Evolutionary conservation across 208 protist species (phyloP).

Genomic region (Trichomonas tenax): DNA sequence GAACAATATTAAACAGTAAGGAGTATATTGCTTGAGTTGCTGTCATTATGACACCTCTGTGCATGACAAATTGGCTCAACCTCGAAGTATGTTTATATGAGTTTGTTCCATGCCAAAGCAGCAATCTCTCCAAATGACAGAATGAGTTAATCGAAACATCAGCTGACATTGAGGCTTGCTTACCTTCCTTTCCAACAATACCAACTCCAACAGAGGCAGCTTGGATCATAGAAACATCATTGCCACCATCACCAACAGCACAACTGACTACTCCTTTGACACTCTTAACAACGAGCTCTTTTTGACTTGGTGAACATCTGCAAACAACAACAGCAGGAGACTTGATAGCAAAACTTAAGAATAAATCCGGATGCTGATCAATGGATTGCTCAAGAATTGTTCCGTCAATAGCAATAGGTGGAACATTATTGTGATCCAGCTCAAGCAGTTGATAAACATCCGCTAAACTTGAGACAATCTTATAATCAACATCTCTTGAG

Average conservation of each 20-base stretch:
- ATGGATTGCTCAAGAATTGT: not conserved
- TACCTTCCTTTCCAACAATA: slow-evolving; percentile 89
- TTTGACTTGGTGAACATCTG: slow-evolving; percentile 87
- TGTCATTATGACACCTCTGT: slow-evolving; percentile 90
- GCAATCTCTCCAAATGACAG: slow-evolving; percentile 30
- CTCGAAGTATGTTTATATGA: slow-evolving; percentile 42
- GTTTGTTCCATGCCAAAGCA: slow-evolving; percentile 64
- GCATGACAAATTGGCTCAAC: slow-evolving; percentile 80
- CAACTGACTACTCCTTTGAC: slow-evolving; percentile 38
- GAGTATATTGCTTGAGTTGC: slow-evolving; percentile 82
- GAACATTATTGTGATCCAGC: not conserved
- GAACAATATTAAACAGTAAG: slow-evolving; percentile 79
- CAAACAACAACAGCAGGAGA: slow-evolving; percentile 76
- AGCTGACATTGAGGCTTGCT: slow-evolving; percentile 84
- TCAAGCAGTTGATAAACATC: not conserved
- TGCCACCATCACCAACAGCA: slow-evolving; percentile 91
- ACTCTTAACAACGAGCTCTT: slow-evolving; percentile 77
- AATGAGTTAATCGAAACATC: slow-evolving; percentile 86
- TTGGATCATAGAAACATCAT: slow-evolving; percentile 86
- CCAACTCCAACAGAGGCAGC: slow-evolving; percentile 77
- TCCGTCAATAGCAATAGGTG: not conserved
- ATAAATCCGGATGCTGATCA: slow-evolving; percentile 5
- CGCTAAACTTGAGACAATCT: not conserved
- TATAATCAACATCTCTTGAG: slow-evolving; percentile 26
- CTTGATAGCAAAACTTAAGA: slow-evolving; percentile 42